Evolutionary conservation across 176 grass and related monocot genomes (phyloP).

Genomic region (Cenchrus purpureus): DNA sequence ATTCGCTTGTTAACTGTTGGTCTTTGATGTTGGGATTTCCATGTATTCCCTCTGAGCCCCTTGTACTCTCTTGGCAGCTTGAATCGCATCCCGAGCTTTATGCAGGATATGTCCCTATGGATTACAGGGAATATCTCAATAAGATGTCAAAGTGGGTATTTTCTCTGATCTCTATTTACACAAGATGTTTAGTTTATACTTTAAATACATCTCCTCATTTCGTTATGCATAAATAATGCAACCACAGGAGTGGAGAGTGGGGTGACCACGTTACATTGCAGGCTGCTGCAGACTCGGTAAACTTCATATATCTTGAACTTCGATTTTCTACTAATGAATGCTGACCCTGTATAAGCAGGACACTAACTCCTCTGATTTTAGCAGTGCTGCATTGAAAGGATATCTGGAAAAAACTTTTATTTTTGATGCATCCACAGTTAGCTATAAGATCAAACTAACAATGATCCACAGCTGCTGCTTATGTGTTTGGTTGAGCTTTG

Average conservation of each 20-base stretch:
- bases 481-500: not conserved
- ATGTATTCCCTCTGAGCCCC: constrained; percentile 19
- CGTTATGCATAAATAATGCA: constrained; percentile 14
- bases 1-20: not conserved
- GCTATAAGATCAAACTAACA: not conserved
- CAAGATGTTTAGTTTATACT: not conserved
- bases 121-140: constrained; percentile 85
- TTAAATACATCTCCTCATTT: constrained; percentile 11
- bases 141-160: constrained; percentile 78
- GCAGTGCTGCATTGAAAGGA: not conserved
- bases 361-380: not conserved
- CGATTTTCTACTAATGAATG: not conserved
- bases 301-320: constrained; percentile 24
- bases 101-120: constrained; percentile 87
- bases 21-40: not conserved
- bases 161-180: not conserved
- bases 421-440: not conserved
- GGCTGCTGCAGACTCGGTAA: constrained; percentile 93
- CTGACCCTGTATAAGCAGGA: not conserved
- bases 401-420: not conserved
- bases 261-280: constrained; percentile 97
- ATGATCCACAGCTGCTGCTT: not conserved
- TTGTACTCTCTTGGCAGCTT: constrained; percentile 58
- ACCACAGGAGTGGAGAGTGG: constrained; percentile 89
- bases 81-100: constrained; percentile 72